A percentile compares a stretch with the other conserved stretches of the same genome.
These are phyloP conservation scores for Escovopsis sp. DNA, from an alignment of 2,329 filamentous ascomycete species.

Conservation along the genomic window DNA sequence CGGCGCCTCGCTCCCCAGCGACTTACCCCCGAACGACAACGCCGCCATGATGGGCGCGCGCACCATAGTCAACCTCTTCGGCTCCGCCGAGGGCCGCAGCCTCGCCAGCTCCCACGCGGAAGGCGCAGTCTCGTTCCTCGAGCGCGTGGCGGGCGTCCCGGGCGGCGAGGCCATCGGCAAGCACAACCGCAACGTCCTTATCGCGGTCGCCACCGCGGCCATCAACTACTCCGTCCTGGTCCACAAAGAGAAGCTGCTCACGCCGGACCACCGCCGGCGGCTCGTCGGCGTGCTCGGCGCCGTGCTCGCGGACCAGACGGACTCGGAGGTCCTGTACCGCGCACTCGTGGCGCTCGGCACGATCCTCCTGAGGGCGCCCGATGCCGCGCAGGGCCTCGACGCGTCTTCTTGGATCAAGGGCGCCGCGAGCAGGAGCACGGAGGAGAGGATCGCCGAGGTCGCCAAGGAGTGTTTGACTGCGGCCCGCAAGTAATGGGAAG, in stretches of 20 bases:
- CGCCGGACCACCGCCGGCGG: slow-evolving; percentile 17
- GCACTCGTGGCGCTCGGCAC: slow-evolving; percentile 75
- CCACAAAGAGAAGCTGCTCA: slow-evolving; percentile 26
- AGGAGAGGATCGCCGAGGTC: slow-evolving; percentile 33
- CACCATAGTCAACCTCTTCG: slow-evolving; percentile 71
- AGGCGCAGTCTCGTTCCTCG: slow-evolving; percentile 46
- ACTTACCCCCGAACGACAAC: slow-evolving; percentile 53
- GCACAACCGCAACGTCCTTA: slow-evolving; percentile 63
- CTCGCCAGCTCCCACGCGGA: slow-evolving; percentile 45
- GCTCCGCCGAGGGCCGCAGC: slow-evolving; percentile 54
- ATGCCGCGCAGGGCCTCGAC: slow-evolving; percentile 27
- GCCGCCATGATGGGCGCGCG: slow-evolving; percentile 79
- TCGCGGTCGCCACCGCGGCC: slow-evolving; percentile 67
- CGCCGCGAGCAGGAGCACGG: slow-evolving; percentile 28
- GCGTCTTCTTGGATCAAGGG: slow-evolving; percentile 26
- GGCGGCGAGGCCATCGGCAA: slow-evolving; percentile 34
- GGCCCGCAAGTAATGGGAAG: slow-evolving; percentile 1
- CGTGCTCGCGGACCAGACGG: slow-evolving; percentile 51
- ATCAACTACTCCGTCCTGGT: slow-evolving; percentile 76
- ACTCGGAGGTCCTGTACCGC: slow-evolving; percentile 74
- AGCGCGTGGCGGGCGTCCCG: slow-evolving; percentile 41
- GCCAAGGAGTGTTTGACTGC: slow-evolving; percentile 31
- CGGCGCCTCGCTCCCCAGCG: slow-evolving; percentile 26
- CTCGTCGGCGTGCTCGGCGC: slow-evolving; percentile 47
- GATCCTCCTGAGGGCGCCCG: slow-evolving; percentile 37